These are phyloP conservation scores for Apiotrichum domesticum DNA, from an alignment of 1,284 basidiomycete species.

Conservation along the genomic window DNA sequence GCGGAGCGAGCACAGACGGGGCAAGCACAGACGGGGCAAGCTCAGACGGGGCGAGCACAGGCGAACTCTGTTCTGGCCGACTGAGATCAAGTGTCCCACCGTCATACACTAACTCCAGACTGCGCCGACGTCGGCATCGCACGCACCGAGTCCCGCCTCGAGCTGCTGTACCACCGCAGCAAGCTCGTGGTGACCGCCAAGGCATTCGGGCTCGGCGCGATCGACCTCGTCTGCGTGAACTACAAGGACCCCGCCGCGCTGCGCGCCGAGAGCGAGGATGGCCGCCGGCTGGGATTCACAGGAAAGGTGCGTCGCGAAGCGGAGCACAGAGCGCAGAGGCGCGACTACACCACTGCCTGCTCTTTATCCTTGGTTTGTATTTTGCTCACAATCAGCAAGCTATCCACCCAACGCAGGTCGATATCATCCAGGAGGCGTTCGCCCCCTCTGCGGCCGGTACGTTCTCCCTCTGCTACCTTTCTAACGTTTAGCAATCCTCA, in stretches of 20 bases:
- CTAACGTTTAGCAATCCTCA: conserved; percentile 61
- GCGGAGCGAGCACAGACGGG: too few species aligned
- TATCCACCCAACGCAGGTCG: conserved; percentile 83
- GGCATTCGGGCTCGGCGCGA: conserved; percentile 73
- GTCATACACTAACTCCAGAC: conserved; percentile 27
- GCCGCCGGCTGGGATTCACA: conserved; percentile 68
- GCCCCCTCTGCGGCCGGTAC: conserved; percentile 66
- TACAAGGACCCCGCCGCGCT: conserved; percentile 72
- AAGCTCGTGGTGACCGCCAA: conserved; percentile 77
- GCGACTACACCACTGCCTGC: too few species aligned
- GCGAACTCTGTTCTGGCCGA: too few species aligned
- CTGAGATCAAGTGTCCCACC: background rate
- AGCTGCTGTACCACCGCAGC: conserved; percentile 80
- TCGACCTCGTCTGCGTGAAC: conserved; percentile 91
- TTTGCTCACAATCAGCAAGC: conserved; percentile 61
- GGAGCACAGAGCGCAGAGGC: too few species aligned
- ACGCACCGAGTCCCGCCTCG: conserved; percentile 65
- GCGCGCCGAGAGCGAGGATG: conserved; percentile 70
- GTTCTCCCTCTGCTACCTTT: background rate
- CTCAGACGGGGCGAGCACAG: too few species aligned
- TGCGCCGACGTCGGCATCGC: conserved; percentile 79
- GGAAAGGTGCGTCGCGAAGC: conserved; percentile 59
- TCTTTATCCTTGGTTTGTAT: too few species aligned
- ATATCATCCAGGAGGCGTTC: conserved; percentile 70
- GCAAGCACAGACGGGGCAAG: background rate